Evolutionary conservation across 1,284 basidiomycete genomes (phyloP).

Genomic region (Puccinia polysora): DNA sequence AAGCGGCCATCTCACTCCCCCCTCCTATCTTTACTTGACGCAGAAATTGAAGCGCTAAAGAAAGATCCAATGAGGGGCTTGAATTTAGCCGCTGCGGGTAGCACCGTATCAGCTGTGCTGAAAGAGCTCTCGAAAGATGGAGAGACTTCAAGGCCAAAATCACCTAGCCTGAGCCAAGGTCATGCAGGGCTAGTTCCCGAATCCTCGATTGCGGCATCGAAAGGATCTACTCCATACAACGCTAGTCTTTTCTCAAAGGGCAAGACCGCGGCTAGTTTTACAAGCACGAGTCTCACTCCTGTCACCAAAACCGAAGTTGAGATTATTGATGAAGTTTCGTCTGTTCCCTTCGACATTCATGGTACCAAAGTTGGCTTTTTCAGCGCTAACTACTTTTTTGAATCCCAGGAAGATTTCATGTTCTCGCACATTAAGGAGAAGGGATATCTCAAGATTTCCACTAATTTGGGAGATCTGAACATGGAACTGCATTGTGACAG

Average conservation of each 20-base stretch:
- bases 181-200: constrained; percentile 18
- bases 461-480: constrained; percentile 82
- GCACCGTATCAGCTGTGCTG: constrained; percentile 47
- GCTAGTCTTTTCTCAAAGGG: constrained; percentile 84
- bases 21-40: constrained; percentile 4
- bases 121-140: constrained; percentile 45
- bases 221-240: constrained; percentile 63
- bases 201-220: constrained; percentile 25
- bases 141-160: constrained; percentile 25
- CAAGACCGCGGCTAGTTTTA: constrained; percentile 83
- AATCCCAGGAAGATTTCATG: constrained; percentile 79
- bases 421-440: constrained; percentile 57
- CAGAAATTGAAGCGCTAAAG: constrained; percentile 48
- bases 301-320: constrained; percentile 71
- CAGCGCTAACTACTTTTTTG: constrained; percentile 13
- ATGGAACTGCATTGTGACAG: constrained; percentile 87
- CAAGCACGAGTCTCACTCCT: constrained; percentile 82
- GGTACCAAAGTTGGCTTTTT: background rate
- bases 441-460: constrained; percentile 83
- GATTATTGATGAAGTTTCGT: constrained; percentile 76
- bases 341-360: background rate
- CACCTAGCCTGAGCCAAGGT: constrained; percentile 3
- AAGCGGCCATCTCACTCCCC: background rate
- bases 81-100: constrained; percentile 51
- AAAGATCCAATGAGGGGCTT: constrained; percentile 49